phyloP scores from a whole-genome alignment of 768 basidiomycete species.

The Podaxis sp. region DNA sequence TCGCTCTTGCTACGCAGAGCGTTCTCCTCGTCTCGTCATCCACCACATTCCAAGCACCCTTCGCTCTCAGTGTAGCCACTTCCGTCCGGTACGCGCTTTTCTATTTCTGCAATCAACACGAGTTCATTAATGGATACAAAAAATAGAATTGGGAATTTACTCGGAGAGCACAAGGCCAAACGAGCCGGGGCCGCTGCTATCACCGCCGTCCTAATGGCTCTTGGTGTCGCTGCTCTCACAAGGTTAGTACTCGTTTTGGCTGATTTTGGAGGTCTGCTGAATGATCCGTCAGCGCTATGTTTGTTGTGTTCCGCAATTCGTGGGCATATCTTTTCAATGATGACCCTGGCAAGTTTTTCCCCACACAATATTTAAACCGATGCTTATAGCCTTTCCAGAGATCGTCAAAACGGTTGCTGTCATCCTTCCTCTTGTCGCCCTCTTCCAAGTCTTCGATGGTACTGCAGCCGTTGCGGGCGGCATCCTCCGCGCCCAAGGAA shows the following conservation, averaged over 20 bases:
- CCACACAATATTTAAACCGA: background rate
- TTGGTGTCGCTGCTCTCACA: conserved; percentile 63
- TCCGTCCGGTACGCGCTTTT: conserved; percentile 66
- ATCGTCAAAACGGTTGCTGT: conserved; percentile 61
- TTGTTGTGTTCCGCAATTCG: conserved; percentile 57
- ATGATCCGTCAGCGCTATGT: conserved; percentile 41
- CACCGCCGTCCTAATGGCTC: conserved; percentile 63
- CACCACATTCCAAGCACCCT: conserved; percentile 81
- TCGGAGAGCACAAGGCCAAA: conserved; percentile 75
- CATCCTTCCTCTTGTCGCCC: conserved; percentile 73
- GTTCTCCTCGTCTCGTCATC: conserved; percentile 78
- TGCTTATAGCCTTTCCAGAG: conserved; percentile 32
- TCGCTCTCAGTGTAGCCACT: conserved; percentile 76
- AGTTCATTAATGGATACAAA: background rate
- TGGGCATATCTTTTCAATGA: conserved; percentile 79
- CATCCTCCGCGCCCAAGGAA: conserved; percentile 81
- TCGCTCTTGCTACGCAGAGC: conserved; percentile 84
- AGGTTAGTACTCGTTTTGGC: conserved; percentile 41
- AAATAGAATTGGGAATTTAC: conserved; percentile 79
- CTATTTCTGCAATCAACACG: background rate
- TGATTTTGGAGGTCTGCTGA: background rate
- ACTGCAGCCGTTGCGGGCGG: conserved; percentile 67
- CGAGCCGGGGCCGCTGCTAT: conserved; percentile 71
- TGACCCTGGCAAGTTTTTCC: conserved; percentile 47
- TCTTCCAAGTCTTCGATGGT: conserved; percentile 88